These are phyloP conservation scores for Aspergillus bombycis DNA, from an alignment of 2,329 filamentous ascomycete genomes.

Conservation along the genomic window DNA sequence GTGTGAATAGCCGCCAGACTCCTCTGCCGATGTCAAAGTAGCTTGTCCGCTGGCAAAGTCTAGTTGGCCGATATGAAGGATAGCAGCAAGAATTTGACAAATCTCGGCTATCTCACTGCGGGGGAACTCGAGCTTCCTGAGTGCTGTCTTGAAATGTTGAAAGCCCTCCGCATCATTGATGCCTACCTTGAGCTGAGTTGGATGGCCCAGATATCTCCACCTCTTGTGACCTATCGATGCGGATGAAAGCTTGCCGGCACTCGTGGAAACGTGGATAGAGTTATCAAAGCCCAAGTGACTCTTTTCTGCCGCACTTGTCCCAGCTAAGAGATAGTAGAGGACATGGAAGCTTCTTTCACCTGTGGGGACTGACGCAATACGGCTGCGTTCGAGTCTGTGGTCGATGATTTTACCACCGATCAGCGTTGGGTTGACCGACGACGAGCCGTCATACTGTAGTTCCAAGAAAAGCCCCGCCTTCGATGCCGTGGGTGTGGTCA, in stretches of 20 bases:
- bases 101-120: constrained; percentile 93
- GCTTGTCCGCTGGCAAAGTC: constrained; percentile 84
- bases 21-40: constrained; percentile 78
- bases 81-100: constrained; percentile 89
- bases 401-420: constrained; percentile 95
- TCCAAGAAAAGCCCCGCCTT: constrained; percentile 96
- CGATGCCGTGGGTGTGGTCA: constrained; percentile 91
- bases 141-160: constrained; percentile 93
- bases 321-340: constrained; percentile 91
- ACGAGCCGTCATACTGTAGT: constrained; percentile 91
- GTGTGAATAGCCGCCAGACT: constrained; percentile 94
- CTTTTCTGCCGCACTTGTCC: constrained; percentile 89
- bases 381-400: constrained; percentile 87
- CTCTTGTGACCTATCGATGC: constrained; percentile 67
- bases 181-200: constrained; percentile 93
- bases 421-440: constrained; percentile 79
- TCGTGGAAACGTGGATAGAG: constrained; percentile 41
- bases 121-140: constrained; percentile 92
- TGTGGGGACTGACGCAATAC: constrained; percentile 88
- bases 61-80: constrained; percentile 96
- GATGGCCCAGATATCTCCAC: constrained; percentile 96
- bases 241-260: constrained; percentile 56
- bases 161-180: constrained; percentile 96
- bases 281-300: constrained; percentile 73
- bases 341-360: constrained; percentile 97